Percentiles rank a stretch among this genome's conserved stretches.
Evolutionary conservation across 108 stramenopile species (phyloP).

Genomic region (Chaetoceros tenuissimus): DNA sequence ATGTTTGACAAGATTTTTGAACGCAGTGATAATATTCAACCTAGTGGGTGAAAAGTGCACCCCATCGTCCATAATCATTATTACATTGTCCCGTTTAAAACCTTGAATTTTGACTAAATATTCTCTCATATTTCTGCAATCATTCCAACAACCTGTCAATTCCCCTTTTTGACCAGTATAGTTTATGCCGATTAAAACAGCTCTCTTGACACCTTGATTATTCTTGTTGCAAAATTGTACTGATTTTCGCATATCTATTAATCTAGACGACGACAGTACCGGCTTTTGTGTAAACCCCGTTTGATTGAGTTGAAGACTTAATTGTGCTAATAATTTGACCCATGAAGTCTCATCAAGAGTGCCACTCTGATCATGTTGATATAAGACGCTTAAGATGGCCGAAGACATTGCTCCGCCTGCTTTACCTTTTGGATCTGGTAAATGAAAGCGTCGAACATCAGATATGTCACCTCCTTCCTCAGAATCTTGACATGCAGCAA

Average conservation of each 20-base stretch:
- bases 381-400: conserved; percentile 47
- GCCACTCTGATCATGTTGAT: neutral
- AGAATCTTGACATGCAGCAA: conserved; percentile 31
- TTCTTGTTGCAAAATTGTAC: conserved; percentile 36
- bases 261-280: conserved; percentile 31
- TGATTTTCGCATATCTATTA: conserved; percentile 32
- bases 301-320: no score
- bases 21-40: conserved; percentile 51
- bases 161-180: conserved; percentile 52
- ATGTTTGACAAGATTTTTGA: conserved; percentile 33
- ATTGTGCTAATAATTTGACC: neutral
- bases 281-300: conserved; percentile 29
- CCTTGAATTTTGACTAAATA: conserved; percentile 80
- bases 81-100: conserved; percentile 65
- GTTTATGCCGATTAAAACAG: conserved; percentile 61
- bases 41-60: conserved; percentile 40
- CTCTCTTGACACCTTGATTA: conserved; percentile 36
- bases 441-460: conserved; percentile 60
- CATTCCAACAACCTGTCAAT: conserved; percentile 80
- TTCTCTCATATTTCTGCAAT: conserved; percentile 70
- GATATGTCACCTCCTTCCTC: conserved; percentile 22
- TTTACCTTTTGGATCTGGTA: conserved; percentile 71
- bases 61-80: conserved; percentile 68
- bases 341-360: neutral
- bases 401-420: conserved; percentile 84